Evolutionary conservation across 495 filamentous ascomycete species (phyloP), one percentile per base, ranked within the genome.

Genomic region (Aspergillus nanangensis): DNA sequence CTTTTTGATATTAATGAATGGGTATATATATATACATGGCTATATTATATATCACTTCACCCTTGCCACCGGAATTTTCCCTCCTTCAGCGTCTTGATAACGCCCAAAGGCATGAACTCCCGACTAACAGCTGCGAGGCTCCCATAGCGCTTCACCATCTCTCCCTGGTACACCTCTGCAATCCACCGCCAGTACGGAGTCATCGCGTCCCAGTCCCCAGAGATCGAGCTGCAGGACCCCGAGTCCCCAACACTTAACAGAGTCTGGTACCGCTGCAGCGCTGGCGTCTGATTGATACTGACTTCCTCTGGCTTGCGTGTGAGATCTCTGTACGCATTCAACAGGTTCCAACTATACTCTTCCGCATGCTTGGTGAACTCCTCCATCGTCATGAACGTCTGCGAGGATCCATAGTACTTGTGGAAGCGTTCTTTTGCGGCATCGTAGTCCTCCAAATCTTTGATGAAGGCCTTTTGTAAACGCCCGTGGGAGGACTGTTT

Each of bases 151-250:
- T 70, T 63, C 27, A 81, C 66, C 62, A 84, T 78, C 48, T 80
- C 78, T 1, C 65, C 67, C 5, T 77, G 72, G 51, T 83, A 84
- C 45, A 85, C 48, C 50, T 79, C 70, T 13, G 72, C 73, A 20
- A 81, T 66, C 83, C 81, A 86, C 41, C 65, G 69, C 78, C 77
- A 80, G 55, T 87, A 85, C 14, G 78, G 62, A 2, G 73, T 62
- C 76, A 81, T 76, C 10, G 17, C 4, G 5, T 5, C 0, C 73
- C 71, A 79, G 8, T 53, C 21, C 1, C 52, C 43, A 3, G 48
- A 57, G 14, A 72, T 69, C 11, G 47, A 44, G 2, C 47, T 25
- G 29, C 55, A 38, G 47, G 63, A 15, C 44, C 51, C 41, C 5
- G 22, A 34, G 8, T 23, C 18, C 20, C 27, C 44, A 7, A 56